Base-by-base conservation (phyloP, 2,329 filamentous ascomycete species). In the Talaromyces sp. region DNA sequence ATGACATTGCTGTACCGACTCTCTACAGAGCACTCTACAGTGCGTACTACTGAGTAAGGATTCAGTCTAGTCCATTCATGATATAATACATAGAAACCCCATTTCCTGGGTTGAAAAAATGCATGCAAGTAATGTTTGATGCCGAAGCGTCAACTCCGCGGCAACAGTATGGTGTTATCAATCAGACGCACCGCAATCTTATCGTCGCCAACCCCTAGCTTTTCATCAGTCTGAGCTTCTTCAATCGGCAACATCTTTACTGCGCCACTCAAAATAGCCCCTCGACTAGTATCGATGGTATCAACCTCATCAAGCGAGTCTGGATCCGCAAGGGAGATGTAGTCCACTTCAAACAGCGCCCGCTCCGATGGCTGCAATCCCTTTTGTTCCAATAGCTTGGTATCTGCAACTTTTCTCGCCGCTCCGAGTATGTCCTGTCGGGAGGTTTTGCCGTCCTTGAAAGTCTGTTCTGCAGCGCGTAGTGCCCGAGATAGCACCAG, bases 171-270 rank as follows among this genome's bases (percentile, higher is more conserved):
- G 67, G 98, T 88, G 71, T 99, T 99, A 73, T 99, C 95, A 74
- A 99, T 97, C 76, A 99, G 79, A 65, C 95, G 83, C 55, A 99
- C 95, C 0, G 87, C 75, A 16, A 91, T 90, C 1, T 88, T 88
- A 3, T 86, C 88, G 61, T 85, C 86, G 3, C 92, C 92, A 28
- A 93, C 76, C 3, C 85, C 85, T 31, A 81, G 75, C 67, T 92
- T 87, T 74, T 98, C 93, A 0, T 84, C 90, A 5, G 85, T 79
- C 56, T 81, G 82, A 0, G 88, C 82, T 58, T 85, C 82, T 72
- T 96, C 90, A 1, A 96, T 80, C 0, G 92, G 90, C 52, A 91
- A 74, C 89, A 99, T 96, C 78, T 91, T 95, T 63, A 99, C 81
- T 0, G 95, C 95, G 3, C 91, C 92, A 73, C 93, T 98, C 63